These are phyloP conservation scores for Pseudozyma pruni DNA, from an alignment of 1,284 basidiomycete species.

Conservation along the genomic window DNA sequence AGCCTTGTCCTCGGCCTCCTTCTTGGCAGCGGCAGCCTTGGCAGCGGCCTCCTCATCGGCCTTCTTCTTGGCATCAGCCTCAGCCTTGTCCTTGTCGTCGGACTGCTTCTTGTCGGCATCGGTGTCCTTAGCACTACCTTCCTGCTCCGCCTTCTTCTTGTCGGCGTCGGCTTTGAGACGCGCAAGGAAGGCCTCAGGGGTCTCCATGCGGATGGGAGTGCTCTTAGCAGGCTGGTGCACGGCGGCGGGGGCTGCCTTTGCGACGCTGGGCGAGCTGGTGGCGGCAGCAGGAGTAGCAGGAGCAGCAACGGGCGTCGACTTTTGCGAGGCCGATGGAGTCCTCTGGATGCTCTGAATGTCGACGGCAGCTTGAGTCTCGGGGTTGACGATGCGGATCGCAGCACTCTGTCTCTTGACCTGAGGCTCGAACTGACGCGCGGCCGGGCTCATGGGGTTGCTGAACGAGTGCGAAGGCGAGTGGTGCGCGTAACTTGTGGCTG, in stretches of 20 bases:
- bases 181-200: slow-evolving; percentile 58
- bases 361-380: slow-evolving; percentile 64
- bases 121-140: slow-evolving; percentile 35
- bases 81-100: slow-evolving; percentile 38
- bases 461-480: slow-evolving; percentile 61
- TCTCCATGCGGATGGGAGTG: slow-evolving; percentile 59
- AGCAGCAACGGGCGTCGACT: slow-evolving; percentile 19
- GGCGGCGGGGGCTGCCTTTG: slow-evolving; percentile 30
- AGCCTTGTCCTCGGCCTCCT: slow-evolving; percentile 42
- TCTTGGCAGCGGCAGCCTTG: slow-evolving; percentile 34
- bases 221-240: slow-evolving; percentile 44
- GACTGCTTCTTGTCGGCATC: slow-evolving; percentile 37
- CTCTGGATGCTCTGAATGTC: slow-evolving; percentile 57
- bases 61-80: slow-evolving; percentile 47
- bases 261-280: slow-evolving; percentile 33
- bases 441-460: slow-evolving; percentile 64
- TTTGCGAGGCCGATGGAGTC: slow-evolving; percentile 30
- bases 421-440: slow-evolving; percentile 66
- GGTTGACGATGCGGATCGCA: slow-evolving; percentile 67
- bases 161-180: slow-evolving; percentile 57
- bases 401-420: slow-evolving; percentile 62
- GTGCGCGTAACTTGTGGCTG: slow-evolving; percentile 37
- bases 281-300: slow-evolving; percentile 30
- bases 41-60: slow-evolving; percentile 42
- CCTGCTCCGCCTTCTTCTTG: slow-evolving; percentile 53